Evolutionary conservation across 371 early-diverging fungal genomes (phyloP), one percentile per base, ranked within the genome.

Genomic region (Actinomortierella wolfii): DNA sequence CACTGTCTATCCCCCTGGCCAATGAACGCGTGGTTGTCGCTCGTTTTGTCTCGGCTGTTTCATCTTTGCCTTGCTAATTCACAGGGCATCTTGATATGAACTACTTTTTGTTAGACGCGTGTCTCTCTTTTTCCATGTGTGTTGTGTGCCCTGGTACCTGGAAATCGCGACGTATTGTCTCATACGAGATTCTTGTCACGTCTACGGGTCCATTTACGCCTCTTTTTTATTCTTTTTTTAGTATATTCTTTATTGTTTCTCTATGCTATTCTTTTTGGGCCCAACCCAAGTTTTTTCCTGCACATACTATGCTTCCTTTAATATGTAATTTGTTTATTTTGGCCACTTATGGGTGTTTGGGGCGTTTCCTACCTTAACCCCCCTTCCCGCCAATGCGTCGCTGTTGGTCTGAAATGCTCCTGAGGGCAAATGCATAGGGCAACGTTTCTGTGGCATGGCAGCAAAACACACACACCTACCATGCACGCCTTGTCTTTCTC

Each of bases 191-290:
- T 44, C 44, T 44, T 20, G 15, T 20, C 44, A 3, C 44, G 15
- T 13, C 13, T 18, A 45, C 23, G 40, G n/a, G 25, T 1, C 39
- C 24, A 23, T 25, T n/a, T 17, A 21, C 17, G 14, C 49, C 21
- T 53, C 18, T 41, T 25, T 54, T 18, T 41, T 43, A 48, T 29
- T 29, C 25, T 50, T 26, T n/a, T 51, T 51, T 52, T 43, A 4
- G 6, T 46, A 43, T 44, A 21, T 51, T 44, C 15, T 0, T n/a
- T 28, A 8, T 29, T 43, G 45, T 50, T 49, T 17, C 25, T 18
- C 17, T 23, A 41, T 17, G 29, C 49, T 57, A 28, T 47, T 49
- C 48, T 23, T 23, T 11, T 11, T 48, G 39, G 45, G 17, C 15
- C 42, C 14, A 57, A 23, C 25, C 57, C 44, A 23, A 15, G 14